Evolutionary conservation across 768 basidiomycete species (phyloP), one percentile per base, ranked within the genome.

Genomic region (Leccinum fibrillosum): DNA sequence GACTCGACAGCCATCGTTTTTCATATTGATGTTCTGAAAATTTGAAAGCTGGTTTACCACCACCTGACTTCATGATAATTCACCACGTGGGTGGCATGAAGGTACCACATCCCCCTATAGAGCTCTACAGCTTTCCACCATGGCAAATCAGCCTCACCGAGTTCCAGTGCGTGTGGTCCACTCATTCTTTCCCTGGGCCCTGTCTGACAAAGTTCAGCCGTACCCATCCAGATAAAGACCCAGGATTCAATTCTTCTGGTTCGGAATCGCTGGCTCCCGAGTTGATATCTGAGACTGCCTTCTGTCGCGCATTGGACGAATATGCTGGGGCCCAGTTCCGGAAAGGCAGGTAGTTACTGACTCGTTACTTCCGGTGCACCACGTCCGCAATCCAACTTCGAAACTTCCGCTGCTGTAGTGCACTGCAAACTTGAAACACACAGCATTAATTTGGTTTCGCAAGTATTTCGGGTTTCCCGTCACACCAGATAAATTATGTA

Each of bases 111-210:
- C 65, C 75, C 23, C 83, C 88, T 1, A 71, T 86, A 52, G 89
- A 92, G 68, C 75, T 92, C 21, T 75, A 87, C 62, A 88, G 86
- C 5, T 92, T 88, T 64, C 91, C 91, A 17, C 91, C 91, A 15
- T 93, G 91, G 90, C 91, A 93, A 64, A 82, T 86, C n/a, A 78
- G 86, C 55, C 74, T 93, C 44, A 89, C 89, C 48, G 91, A 93
- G 70, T 85, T 93, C 59, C 80, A 85, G 91, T 92, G 67, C 73
- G 88, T 74, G 11, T 49, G 23, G 7, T 10, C 7, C 3, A 10
- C 35, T 13, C 3, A 52, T 51, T 34, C 50, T 37, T 39, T 10
- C 55, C 49, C 15, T 6, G 32, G 21, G 13, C 56, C 54, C 58
- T 65, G 30, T 64, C 49, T 26, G 32, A 47, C 19, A 15, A 28